A percentile compares a stretch with the other conserved stretches of the same genome.
Conservation (phyloP, 139 green algal genomes). For the Chlamydomonas eustigma region DNA sequence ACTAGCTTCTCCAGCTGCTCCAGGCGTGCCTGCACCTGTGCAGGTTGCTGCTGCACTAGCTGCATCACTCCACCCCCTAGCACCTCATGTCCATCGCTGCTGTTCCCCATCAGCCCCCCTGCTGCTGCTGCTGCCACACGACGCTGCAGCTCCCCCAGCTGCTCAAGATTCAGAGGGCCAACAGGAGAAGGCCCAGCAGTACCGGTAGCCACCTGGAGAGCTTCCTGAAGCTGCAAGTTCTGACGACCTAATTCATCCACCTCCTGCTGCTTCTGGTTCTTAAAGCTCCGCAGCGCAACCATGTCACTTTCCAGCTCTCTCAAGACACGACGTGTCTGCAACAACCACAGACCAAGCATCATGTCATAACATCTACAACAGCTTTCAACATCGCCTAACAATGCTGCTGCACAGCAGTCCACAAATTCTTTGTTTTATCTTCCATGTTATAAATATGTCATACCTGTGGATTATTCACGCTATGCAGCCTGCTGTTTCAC, state of each 20-base stretch:
- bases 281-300: constrained; percentile 15
- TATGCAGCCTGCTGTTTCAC: too few species aligned
- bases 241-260: not conserved
- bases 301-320: constrained; percentile 29
- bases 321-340: constrained; percentile 19
- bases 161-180: not conserved
- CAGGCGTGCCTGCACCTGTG: not conserved
- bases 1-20: not conserved
- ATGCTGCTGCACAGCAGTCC: too few species aligned
- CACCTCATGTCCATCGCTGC: not conserved
- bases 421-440: too few species aligned
- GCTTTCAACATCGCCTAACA: too few species aligned
- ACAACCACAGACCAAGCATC: too few species aligned
- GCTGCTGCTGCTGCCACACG: not conserved
- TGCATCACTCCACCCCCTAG: not conserved
- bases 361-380: too few species aligned
- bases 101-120: not conserved
- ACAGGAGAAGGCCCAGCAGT: not conserved
- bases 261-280: constrained; percentile 16
- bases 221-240: not conserved
- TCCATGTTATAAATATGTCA: too few species aligned
- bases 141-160: constrained; percentile 6
- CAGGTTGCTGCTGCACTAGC: not conserved
- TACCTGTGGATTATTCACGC: too few species aligned
- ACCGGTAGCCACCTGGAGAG: not conserved